Percentiles rank a stretch among this genome's conserved stretches.
phyloP scores from a whole-genome alignment of 768 basidiomycete genomes.

The Tulasnella sp. region DNA sequence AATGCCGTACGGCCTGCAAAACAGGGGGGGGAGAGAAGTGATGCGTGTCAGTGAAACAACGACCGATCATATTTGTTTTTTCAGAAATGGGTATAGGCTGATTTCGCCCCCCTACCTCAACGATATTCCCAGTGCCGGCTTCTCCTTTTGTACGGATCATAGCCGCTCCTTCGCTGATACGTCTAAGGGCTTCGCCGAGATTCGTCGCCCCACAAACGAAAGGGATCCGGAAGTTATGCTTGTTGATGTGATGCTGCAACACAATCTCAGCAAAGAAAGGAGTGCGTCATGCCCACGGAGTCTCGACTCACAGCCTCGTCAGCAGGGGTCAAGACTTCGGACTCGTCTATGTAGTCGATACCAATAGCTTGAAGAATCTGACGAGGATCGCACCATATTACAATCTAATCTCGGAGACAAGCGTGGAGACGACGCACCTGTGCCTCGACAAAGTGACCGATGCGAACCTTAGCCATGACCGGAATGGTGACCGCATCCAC shows the following conservation, averaged over 20 bases:
- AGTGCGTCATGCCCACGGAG: not conserved
- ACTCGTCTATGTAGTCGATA: slow-evolving; percentile 94
- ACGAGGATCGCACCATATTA: not conserved
- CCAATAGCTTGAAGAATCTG: slow-evolving; percentile 91
- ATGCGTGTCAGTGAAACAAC: not conserved
- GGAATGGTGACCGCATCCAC: slow-evolving; percentile 91
- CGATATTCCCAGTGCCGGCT: slow-evolving; percentile 81
- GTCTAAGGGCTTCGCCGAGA: slow-evolving; percentile 89
- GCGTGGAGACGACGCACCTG: slow-evolving; percentile 41
- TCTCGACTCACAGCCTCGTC: slow-evolving; percentile 43
- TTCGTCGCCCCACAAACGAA: slow-evolving; percentile 95
- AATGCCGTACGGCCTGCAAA: slow-evolving; percentile 70
- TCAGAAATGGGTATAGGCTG: no score
- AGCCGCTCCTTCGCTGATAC: slow-evolving; percentile 94
- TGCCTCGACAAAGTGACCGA: slow-evolving; percentile 96
- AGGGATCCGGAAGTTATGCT: slow-evolving; percentile 88
- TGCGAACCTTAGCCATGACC: slow-evolving; percentile 93
- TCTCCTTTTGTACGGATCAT: slow-evolving; percentile 98
- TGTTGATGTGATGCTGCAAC: slow-evolving; percentile 95
- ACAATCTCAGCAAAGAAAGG: slow-evolving; percentile 26
- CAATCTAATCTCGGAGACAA: not conserved
- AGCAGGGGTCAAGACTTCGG: slow-evolving; percentile 88
- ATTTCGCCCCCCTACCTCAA: no score
- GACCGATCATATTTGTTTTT: no score
- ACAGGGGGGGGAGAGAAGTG: not conserved